These are phyloP conservation scores for Limnanthes douglasii DNA, from an alignment of 345 rosid genomes.

Conservation along the genomic window DNA sequence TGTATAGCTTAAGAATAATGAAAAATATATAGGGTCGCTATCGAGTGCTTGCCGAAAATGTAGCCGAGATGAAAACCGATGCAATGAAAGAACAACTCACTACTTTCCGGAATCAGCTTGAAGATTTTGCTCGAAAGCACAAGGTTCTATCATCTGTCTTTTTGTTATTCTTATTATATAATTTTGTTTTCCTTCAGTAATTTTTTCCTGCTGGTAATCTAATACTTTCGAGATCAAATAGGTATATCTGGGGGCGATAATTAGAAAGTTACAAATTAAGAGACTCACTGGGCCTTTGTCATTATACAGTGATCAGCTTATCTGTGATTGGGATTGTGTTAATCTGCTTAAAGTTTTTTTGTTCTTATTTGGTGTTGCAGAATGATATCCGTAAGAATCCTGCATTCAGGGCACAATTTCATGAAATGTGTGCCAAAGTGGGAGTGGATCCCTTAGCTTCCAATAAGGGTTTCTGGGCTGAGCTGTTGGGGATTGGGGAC, in stretches of 20 bases:
- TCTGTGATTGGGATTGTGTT: not conserved
- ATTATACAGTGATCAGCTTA: not conserved
- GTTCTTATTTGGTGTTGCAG: constrained; percentile 21
- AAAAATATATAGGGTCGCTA: constrained; percentile 42
- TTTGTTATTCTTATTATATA: not conserved
- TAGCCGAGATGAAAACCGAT: constrained; percentile 72
- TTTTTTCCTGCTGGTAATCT: no score
- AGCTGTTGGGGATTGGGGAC: constrained; percentile 93
- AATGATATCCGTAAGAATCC: constrained; percentile 78
- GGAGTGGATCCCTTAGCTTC: constrained; percentile 97
- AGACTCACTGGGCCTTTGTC: not conserved
- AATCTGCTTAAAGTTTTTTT: not conserved
- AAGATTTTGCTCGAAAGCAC: constrained; percentile 88
- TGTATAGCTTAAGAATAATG: not conserved
- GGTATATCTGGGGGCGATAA: no score
- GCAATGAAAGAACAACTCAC: constrained; percentile 96
- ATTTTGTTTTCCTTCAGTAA: no score
- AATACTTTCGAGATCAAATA: no score
- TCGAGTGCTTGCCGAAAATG: constrained; percentile 77
- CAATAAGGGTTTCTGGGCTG: constrained; percentile 93
- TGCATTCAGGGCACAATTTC: constrained; percentile 66
- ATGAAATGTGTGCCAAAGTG: constrained; percentile 82
- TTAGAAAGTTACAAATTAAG: no score
- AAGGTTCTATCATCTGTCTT: constrained; percentile 30
- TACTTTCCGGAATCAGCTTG: constrained; percentile 74